Evolutionary conservation across 1,284 basidiomycete genomes (phyloP).

Genomic region (Apiotrichum montevideense): DNA sequence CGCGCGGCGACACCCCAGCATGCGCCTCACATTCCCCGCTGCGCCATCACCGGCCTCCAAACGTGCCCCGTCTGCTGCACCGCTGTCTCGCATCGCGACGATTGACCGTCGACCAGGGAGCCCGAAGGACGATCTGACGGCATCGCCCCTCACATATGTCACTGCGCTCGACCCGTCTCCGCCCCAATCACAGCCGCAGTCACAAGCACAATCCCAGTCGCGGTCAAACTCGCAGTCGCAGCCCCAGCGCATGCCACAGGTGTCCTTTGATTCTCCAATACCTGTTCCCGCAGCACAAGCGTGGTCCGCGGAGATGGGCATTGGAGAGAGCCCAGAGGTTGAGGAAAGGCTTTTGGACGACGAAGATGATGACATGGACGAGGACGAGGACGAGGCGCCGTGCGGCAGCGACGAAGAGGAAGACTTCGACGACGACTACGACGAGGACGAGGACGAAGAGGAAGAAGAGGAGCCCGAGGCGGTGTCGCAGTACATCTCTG

Average conservation of each 20-base stretch:
- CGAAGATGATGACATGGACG: conserved; percentile 15
- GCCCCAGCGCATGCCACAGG: no score
- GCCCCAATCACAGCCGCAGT: no score
- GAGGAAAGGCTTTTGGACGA: not conserved
- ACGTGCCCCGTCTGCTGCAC: conserved; percentile 1
- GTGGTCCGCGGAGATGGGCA: not conserved
- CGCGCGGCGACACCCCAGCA: conserved; percentile 35
- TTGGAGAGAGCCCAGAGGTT: not conserved
- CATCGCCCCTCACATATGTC: no score
- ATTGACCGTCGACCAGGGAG: conserved; percentile 2
- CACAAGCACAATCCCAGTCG: no score
- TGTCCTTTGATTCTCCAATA: no score
- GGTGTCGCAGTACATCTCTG: conserved; percentile 40
- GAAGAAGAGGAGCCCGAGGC: conserved; percentile 30
- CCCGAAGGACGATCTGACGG: not conserved
- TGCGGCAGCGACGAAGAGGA: conserved; percentile 15
- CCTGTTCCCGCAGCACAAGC: not conserved
- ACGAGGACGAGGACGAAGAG: conserved; percentile 39
- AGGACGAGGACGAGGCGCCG: conserved; percentile 23
- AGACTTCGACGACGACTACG: conserved; percentile 33
- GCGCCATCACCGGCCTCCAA: conserved; percentile 1
- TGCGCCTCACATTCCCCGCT: conserved; percentile 34
- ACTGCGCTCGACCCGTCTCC: no score
- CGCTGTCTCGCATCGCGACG: conserved; percentile 1
- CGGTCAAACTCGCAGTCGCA: no score